Evolutionary conservation across 2,329 filamentous ascomycete genomes (phyloP), one percentile per base, ranked within the genome.

Genomic region (Alternaria solani): DNA sequence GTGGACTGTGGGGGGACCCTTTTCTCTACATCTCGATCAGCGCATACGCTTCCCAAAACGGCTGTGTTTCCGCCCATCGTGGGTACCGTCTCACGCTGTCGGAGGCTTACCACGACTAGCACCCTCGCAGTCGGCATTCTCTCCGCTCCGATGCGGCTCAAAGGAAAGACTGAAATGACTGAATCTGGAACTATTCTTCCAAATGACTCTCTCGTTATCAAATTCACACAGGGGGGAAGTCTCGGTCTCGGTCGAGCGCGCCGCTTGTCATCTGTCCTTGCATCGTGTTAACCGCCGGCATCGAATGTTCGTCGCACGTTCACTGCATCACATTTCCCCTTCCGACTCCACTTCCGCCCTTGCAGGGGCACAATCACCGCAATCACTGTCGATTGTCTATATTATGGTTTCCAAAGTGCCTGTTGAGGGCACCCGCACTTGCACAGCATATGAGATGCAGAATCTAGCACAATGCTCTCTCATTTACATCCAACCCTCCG

Each of bases 391-490:
- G 38, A 32, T 32, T 42, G 30, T 28, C 41, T 16, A 18, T 14
- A 43, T 23, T 46, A 59, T 57, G 36, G 30, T 58, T 61, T 47
- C 38, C 48, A 64, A 58, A 62, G 51, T 47, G 54, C 28, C 42
- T 51, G 51, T 67, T 51, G 58, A 61, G 51, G 26, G 54, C 59
- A 59, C 51, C 54, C 54, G 57, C 49, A 58, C 26, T 55, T 65
- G 51, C 61, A 62, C 47, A 47, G 41, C 47, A 46, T 46, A 60
- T 47, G 30, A 43, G 39, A 49, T 56, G 66, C 52, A 67, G 42
- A 44, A 64, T 66, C 62, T 67, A 53, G 64, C 56, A 59, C 56
- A 67, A 64, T 59, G 58, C 51, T 58, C 14, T 26, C 59, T 67
- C 65, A 64, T 69, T 59, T 69, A 64, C 57, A 47, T 51, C 51